These are phyloP conservation scores for Sphenostylis stenocarpa DNA, from an alignment of 306 rosid species.

Conservation along the genomic window DNA sequence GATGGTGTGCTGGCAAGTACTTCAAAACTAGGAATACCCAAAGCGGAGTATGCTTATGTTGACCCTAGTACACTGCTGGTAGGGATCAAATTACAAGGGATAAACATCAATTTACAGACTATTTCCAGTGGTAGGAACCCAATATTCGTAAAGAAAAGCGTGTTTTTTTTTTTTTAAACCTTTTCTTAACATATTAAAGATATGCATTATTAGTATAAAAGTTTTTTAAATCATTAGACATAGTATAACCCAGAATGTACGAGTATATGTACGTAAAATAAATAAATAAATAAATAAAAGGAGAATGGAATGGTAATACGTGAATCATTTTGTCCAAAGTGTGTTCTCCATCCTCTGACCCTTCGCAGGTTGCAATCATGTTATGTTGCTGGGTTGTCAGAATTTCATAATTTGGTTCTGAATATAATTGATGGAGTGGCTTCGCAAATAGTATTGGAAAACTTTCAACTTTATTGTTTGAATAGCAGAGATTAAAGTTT, in stretches of 20 bases:
- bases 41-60: slow-evolving; percentile 18
- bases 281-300: neutral
- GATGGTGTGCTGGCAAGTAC: slow-evolving; percentile 58
- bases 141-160: slow-evolving; percentile 2
- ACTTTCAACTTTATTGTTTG: slow-evolving; percentile 6
- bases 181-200: too few relatives aligned
- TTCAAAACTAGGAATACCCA: slow-evolving; percentile 41
- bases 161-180: slow-evolving; percentile 2
- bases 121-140: slow-evolving; percentile 54
- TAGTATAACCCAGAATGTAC: neutral
- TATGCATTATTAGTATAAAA: too few relatives aligned
- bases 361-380: slow-evolving; percentile 34
- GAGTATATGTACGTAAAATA: neutral
- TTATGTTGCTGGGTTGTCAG: slow-evolving; percentile 36
- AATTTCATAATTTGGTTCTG: slow-evolving; percentile 35
- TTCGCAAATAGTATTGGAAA: slow-evolving; percentile 14
- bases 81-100: slow-evolving; percentile 51
- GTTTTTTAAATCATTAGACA: neutral
- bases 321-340: slow-evolving; percentile 25
- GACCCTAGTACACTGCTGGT: slow-evolving; percentile 35
- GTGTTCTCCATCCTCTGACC: slow-evolving; percentile 17
- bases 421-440: slow-evolving; percentile 9
- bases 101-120: slow-evolving; percentile 46
- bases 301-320: neutral
- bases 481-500: slow-evolving; percentile 6